These are phyloP conservation scores for Pyrenochaeta sp. DNA, from an alignment of 2,329 filamentous ascomycete genomes.

Conservation along the genomic window DNA sequence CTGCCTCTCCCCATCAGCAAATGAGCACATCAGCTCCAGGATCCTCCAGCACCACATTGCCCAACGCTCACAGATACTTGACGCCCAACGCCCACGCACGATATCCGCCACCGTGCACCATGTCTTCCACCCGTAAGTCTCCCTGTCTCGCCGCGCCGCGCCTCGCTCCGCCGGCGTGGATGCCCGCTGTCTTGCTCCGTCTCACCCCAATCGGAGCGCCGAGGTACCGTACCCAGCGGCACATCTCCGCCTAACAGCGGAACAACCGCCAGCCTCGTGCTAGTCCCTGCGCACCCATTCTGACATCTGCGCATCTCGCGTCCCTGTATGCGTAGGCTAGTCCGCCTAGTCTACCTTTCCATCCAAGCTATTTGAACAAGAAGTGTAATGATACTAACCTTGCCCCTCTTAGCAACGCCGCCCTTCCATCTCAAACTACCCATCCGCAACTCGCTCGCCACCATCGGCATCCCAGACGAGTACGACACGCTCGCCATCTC, in stretches of 20 bases:
- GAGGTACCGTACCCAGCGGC: no score
- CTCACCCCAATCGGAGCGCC: no score
- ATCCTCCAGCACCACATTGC: background rate
- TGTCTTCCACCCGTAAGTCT: conserved; percentile 15
- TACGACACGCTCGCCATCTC: conserved; percentile 31
- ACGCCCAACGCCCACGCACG: background rate
- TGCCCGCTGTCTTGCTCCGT: background rate
- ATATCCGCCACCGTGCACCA: conserved; percentile 1
- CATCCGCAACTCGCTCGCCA: conserved; percentile 21
- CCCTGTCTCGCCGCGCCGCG: background rate
- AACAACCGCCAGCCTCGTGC: no score
- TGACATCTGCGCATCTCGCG: no score
- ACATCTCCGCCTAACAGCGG: no score
- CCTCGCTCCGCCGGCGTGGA: background rate
- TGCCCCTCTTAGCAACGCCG: background rate
- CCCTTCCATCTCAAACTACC: conserved; percentile 7
- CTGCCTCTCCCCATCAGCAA: background rate
- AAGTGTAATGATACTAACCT: no score
- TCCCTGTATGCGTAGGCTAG: no score
- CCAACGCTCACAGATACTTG: background rate
- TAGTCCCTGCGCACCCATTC: no score
- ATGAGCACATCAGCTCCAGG: background rate
- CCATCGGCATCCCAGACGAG: conserved; percentile 28
- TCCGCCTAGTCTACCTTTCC: no score
- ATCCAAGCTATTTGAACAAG: no score